Percentiles rank a stretch among this genome's conserved stretches.
These are phyloP conservation scores for Termitomyces sp. DNA, from an alignment of 768 basidiomycete genomes.

Conservation along the genomic window DNA sequence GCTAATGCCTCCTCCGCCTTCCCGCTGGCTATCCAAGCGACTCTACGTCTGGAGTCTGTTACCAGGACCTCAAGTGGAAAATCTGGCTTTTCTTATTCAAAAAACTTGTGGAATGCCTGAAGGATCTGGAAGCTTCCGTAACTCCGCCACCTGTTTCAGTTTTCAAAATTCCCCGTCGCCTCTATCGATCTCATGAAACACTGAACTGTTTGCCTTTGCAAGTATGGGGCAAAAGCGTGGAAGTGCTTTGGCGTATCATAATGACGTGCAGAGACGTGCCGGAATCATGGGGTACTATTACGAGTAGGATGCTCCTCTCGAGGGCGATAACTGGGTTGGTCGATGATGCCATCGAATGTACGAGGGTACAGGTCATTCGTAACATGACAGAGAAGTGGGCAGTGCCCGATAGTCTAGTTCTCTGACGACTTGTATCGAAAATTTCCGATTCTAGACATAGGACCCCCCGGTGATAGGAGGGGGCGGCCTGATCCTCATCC, in stretches of 20 bases:
- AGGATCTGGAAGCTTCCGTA: constrained; percentile 20
- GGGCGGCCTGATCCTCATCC: too few relatives aligned
- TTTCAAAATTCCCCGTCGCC: constrained; percentile 20
- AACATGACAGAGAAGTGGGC: constrained; percentile 12
- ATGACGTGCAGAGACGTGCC: constrained; percentile 32
- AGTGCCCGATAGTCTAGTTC: neutral
- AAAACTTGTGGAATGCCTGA: constrained; percentile 21
- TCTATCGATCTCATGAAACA: constrained; percentile 27
- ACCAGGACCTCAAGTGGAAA: constrained; percentile 16
- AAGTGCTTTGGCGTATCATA: constrained; percentile 48
- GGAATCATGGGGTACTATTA: constrained; percentile 46
- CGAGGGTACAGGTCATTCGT: constrained; percentile 28
- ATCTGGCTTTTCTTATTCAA: constrained; percentile 26
- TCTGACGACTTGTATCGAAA: neutral
- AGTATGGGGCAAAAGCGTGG: constrained; percentile 47
- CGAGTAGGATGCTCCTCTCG: constrained; percentile 52
- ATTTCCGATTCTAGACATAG: neutral
- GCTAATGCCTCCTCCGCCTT: constrained; percentile 9
- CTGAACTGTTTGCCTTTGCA: constrained; percentile 21
- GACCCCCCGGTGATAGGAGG: too few relatives aligned
- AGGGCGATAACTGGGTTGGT: constrained; percentile 36
- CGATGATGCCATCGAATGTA: constrained; percentile 48
- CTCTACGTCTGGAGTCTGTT: constrained; percentile 32
- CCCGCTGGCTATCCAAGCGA: constrained; percentile 22
- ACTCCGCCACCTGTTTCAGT: constrained; percentile 7